Conservation (phyloP, 2,329 filamentous ascomycete species). For the Exophiala dermatitidis region DNA sequence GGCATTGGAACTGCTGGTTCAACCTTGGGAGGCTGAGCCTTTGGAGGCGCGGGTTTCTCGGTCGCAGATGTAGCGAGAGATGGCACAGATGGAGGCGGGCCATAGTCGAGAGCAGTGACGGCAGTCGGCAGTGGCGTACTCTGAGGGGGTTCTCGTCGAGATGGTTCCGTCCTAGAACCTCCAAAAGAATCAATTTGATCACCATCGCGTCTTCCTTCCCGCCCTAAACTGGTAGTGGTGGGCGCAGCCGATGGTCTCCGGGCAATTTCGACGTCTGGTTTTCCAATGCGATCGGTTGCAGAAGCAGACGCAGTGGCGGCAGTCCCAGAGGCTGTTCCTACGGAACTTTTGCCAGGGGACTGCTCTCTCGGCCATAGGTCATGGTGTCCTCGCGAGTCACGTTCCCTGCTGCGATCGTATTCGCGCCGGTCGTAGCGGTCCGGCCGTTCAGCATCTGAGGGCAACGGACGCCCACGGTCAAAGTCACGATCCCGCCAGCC, state of each 20-base stretch:
- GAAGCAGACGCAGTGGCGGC: slow-evolving; percentile 13
- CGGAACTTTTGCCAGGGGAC: slow-evolving; percentile 29
- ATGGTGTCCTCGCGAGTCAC: slow-evolving; percentile 27
- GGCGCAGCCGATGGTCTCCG: slow-evolving; percentile 16
- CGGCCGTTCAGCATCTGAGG: slow-evolving; percentile 29
- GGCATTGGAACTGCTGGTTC: slow-evolving; percentile 3
- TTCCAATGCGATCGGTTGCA: slow-evolving; percentile 12
- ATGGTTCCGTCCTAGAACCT: slow-evolving; percentile 5
- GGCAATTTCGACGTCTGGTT: slow-evolving; percentile 17
- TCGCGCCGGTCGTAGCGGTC: slow-evolving; percentile 31
- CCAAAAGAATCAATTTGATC: slow-evolving; percentile 26
- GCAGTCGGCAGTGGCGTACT: slow-evolving; percentile 15
- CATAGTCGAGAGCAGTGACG: slow-evolving; percentile 25
- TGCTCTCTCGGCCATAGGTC: slow-evolving; percentile 36
- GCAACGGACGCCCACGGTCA: slow-evolving; percentile 34
- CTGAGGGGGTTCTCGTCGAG: slow-evolving; percentile 15
- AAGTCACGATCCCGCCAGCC: slow-evolving; percentile 38
- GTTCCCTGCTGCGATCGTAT: slow-evolving; percentile 33
- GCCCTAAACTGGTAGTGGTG: slow-evolving; percentile 11
- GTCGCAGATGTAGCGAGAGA: slow-evolving; percentile 15
- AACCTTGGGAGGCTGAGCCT: slow-evolving; percentile 11
- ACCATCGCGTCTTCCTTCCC: slow-evolving; percentile 23
- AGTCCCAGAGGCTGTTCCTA: slow-evolving; percentile 8
- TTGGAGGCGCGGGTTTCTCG: slow-evolving; percentile 12
- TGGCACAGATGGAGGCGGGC: slow-evolving; percentile 25